Evolutionary conservation across 2,329 filamentous ascomycete species (phyloP).

Genomic region (Xylariaceae sp.): DNA sequence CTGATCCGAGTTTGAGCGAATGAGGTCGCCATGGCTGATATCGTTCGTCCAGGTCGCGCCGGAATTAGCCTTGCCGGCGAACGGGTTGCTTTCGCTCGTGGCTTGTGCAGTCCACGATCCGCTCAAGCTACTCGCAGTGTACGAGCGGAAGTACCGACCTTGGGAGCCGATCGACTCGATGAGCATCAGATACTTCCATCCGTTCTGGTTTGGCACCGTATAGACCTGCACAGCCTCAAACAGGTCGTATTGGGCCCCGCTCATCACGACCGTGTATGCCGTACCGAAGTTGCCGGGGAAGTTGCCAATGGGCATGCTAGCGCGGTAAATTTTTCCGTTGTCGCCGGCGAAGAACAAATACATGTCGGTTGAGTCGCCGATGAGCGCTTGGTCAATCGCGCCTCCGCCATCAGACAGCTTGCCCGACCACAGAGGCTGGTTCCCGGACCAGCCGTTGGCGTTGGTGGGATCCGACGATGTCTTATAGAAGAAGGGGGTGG

Average conservation of each 20-base stretch:
- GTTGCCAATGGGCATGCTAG: constrained; percentile 65
- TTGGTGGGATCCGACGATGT: constrained; percentile 65
- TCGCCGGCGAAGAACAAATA: constrained; percentile 72
- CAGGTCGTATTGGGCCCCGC: constrained; percentile 60
- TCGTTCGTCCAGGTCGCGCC: constrained; percentile 70
- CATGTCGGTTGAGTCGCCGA: constrained; percentile 66
- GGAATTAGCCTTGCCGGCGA: constrained; percentile 69
- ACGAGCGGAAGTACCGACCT: constrained; percentile 71
- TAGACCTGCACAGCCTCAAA: constrained; percentile 74
- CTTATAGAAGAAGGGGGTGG: constrained; percentile 63
- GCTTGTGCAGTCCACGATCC: constrained; percentile 67
- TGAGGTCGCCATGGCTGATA: constrained; percentile 69
- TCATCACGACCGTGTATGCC: constrained; percentile 55
- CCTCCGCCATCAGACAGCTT: neutral
- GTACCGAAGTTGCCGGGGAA: constrained; percentile 68
- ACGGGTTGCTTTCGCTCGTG: constrained; percentile 59
- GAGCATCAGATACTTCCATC: constrained; percentile 65
- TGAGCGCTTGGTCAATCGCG: constrained; percentile 67
- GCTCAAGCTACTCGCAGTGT: constrained; percentile 62
- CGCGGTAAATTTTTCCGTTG: constrained; percentile 69
- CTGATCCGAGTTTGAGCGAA: constrained; percentile 63
- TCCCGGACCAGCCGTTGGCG: constrained; percentile 59
- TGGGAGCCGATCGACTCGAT: constrained; percentile 64
- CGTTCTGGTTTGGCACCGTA: constrained; percentile 57
- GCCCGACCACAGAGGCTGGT: neutral